Conservation (phyloP, 805 yeast genomes). For the Candida yuanshanica region DNA sequence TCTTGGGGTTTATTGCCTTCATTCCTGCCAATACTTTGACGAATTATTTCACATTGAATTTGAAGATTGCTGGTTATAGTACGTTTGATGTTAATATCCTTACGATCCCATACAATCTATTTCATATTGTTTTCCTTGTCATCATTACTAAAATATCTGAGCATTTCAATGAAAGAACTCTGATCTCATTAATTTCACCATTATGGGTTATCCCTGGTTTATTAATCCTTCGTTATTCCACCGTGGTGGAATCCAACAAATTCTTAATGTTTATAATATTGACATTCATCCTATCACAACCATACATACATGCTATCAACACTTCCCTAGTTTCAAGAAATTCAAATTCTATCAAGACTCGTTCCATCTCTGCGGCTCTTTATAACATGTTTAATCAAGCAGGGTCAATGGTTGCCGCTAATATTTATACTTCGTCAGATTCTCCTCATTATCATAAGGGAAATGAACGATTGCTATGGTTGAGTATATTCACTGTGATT, state of each 20-base stretch:
- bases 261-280: conserved; percentile 27
- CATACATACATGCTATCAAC: conserved; percentile 5
- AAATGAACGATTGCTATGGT: conserved; percentile 26
- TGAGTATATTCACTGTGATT: conserved; percentile 3
- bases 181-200: conserved; percentile 26
- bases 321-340: conserved; percentile 48
- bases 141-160: conserved; percentile 34
- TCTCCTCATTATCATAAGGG: conserved; percentile 56
- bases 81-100: conserved; percentile 47
- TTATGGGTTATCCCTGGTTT: conserved; percentile 31
- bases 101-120: conserved; percentile 42
- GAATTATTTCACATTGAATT: conserved; percentile 41
- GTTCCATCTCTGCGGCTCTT: conserved; percentile 60
- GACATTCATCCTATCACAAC: conserved; percentile 4
- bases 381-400: conserved; percentile 62
- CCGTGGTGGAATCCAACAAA: conserved; percentile 10
- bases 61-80: conserved; percentile 43
- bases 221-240: conserved; percentile 32
- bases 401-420: conserved; percentile 46
- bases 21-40: conserved; percentile 27
- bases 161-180: conserved; percentile 7
- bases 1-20: conserved; percentile 39
- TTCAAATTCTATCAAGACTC: conserved; percentile 50
- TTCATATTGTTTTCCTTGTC: conserved; percentile 34
- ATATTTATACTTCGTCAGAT: conserved; percentile 53